Evolutionary conservation across 2,329 filamentous ascomycete genomes (phyloP), one percentile per base, ranked within the genome.

Genomic region (Cladosporium cucumerinum): DNA sequence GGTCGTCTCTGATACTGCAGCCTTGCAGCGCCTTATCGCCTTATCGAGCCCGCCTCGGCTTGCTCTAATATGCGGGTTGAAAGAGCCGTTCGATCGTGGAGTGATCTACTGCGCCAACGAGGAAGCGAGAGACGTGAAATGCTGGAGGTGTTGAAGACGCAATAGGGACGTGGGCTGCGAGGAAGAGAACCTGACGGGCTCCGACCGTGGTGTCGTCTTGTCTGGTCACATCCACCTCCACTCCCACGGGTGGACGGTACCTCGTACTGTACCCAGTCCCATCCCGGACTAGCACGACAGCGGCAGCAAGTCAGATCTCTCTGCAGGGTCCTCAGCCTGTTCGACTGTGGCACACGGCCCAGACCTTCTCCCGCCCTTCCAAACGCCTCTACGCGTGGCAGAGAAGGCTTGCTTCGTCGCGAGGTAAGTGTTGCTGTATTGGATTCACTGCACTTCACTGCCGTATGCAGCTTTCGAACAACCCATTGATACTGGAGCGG

Each of bases 301-400:
- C 25, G 36, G 57, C 43, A 25, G 57, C 43, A 57, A 18, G 55
- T 49, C 55, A 58, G 55, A 51, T 49, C 57, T 48, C 18, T 55
- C 32, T 62, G 49, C 60, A 62, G 60, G 60, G 49, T 55, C 58
- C 58, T 60, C 54, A 39, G 58, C 43, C 26, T 52, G 58, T 28
- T 61, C 46, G 43, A 36, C 30, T 16, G 4, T 48, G 8, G 21
- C 46, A 61, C 25, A 39, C 28, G 55, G 46, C 39, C 57, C 49
- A 26, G 57, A 8, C 46, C 58, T 51, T 23, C 46, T 36, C 46
- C 43, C 28, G 28, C 26, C 14, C 16, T 30, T 60, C 16, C 39
- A 48, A 28, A 39, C 52, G 52, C 28, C 28, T 32, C 16, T 55
- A 23, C 52, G 52, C 23, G 12, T 51, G 48, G 23, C 23, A 28